Percentiles rank a stretch among this genome's conserved stretches.
These are phyloP conservation scores for Albatrellus sp. DNA, from an alignment of 1,284 basidiomycete species.

Conservation along the genomic window DNA sequence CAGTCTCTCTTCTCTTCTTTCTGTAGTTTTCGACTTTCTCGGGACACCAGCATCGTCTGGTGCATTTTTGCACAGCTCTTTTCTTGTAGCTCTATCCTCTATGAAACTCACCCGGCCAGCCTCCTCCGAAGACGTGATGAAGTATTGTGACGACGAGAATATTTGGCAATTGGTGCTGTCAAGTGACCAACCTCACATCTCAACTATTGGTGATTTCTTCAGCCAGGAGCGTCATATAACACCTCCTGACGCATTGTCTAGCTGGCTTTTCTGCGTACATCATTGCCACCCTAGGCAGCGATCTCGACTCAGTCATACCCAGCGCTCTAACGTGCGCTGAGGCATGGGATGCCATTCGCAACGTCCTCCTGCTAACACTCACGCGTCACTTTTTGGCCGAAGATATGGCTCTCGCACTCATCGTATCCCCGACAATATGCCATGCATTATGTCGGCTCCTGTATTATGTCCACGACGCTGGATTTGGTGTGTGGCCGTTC, in stretches of 20 bases:
- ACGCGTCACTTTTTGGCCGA: conserved; percentile 27
- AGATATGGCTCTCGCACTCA: conserved; percentile 35
- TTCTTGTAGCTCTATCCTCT: conserved; percentile 19
- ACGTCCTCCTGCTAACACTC: conserved; percentile 34
- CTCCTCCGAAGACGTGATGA: conserved; percentile 1
- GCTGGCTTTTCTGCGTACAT: conserved; percentile 42
- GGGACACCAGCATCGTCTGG: conserved; percentile 7
- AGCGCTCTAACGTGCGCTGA: conserved; percentile 24
- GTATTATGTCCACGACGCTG: conserved; percentile 13
- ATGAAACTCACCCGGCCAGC: background rate
- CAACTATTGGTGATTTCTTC: conserved; percentile 20
- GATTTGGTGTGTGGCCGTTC: conserved; percentile 20
- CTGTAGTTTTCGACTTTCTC: conserved; percentile 14
- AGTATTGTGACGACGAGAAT: conserved; percentile 13
- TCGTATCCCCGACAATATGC: conserved; percentile 37
- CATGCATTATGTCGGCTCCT: conserved; percentile 30
- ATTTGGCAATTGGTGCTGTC: conserved; percentile 20
- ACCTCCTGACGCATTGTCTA: conserved; percentile 14
- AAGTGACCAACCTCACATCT: conserved; percentile 18
- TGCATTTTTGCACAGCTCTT: conserved; percentile 16
- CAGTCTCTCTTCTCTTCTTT: conserved; percentile 18
- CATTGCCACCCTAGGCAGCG: conserved; percentile 21
- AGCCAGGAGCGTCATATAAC: background rate
- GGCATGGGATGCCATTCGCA: conserved; percentile 41
- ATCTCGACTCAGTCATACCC: background rate